Percentiles rank a stretch among this genome's conserved stretches.
phyloP scores from a whole-genome alignment of 371 early-diverging fungal genomes.

The Umbelopsis sp. region DNA sequence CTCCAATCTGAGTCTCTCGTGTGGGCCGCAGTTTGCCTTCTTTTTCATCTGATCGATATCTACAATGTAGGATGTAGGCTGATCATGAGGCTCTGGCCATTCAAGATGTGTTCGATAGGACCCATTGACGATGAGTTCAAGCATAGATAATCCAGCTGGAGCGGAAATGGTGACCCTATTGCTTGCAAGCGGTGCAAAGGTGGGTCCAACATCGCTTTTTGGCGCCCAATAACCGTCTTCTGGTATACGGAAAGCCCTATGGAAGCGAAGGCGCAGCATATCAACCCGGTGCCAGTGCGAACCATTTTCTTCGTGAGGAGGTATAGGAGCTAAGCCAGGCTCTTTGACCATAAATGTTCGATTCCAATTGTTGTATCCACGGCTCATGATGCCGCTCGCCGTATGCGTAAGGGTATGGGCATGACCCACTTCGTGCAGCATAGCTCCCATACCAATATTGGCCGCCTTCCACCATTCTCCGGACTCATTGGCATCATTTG shows the following conservation, averaged over 20 bases:
- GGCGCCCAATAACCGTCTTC: slow-evolving; percentile 41
- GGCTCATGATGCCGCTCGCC: slow-evolving; percentile 64
- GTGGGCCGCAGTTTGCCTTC: slow-evolving; percentile 27
- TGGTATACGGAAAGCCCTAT: slow-evolving; percentile 62
- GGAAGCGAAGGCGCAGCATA: slow-evolving; percentile 63
- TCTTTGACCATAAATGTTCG: slow-evolving; percentile 65
- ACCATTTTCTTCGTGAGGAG: slow-evolving; percentile 57
- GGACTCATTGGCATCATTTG: slow-evolving; percentile 64
- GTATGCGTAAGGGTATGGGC: slow-evolving; percentile 62
- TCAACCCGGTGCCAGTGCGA: slow-evolving; percentile 71
- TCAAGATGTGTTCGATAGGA: slow-evolving; percentile 58
- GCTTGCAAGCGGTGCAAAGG: slow-evolving; percentile 38
- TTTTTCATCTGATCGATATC: slow-evolving; percentile 28
- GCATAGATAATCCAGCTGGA: slow-evolving; percentile 54
- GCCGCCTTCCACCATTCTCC: slow-evolving; percentile 61
- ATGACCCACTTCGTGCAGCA: slow-evolving; percentile 76
- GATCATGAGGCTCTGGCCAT: slow-evolving; percentile 38
- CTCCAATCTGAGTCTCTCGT: slow-evolving; percentile 39
- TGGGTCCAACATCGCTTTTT: slow-evolving; percentile 23
- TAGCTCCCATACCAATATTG: slow-evolving; percentile 75
- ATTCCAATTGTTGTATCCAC: slow-evolving; percentile 71
- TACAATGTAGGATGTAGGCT: slow-evolving; percentile 25
- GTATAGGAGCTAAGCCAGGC: slow-evolving; percentile 53
- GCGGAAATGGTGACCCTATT: slow-evolving; percentile 43
- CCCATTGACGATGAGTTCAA: slow-evolving; percentile 59